These are phyloP conservation scores for Tetracladium setigerum DNA, from an alignment of 495 filamentous ascomycete species.

Conservation along the genomic window DNA sequence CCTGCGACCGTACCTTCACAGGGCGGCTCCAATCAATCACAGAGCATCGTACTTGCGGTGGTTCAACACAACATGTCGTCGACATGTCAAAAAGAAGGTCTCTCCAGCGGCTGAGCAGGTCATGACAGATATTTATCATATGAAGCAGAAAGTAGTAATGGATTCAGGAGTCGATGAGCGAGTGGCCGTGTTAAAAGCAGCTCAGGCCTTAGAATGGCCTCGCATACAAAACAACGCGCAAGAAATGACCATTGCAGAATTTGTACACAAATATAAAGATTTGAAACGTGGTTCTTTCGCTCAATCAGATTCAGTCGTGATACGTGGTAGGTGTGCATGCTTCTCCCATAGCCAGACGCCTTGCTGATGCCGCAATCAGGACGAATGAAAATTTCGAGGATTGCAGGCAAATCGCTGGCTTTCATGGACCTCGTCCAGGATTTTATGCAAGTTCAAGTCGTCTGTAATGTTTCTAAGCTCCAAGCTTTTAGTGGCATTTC, in stretches of 20 bases:
- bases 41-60: constrained; percentile 35
- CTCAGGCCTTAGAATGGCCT: constrained; percentile 43
- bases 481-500: constrained; percentile 27
- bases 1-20: constrained; percentile 44
- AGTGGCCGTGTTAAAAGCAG: constrained; percentile 39
- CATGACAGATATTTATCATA: neutral
- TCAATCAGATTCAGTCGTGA: constrained; percentile 29
- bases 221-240: constrained; percentile 25
- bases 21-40: constrained; percentile 20
- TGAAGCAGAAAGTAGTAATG: neutral
- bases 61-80: constrained; percentile 27
- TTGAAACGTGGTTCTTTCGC: constrained; percentile 18
- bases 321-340: constrained; percentile 28
- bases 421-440: constrained; percentile 77
- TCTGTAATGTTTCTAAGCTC: constrained; percentile 59
- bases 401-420: constrained; percentile 58
- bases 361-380: constrained; percentile 21
- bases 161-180: constrained; percentile 23
- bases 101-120: neutral
- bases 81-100: neutral
- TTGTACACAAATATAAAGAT: constrained; percentile 16
- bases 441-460: constrained; percentile 59
- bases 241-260: constrained; percentile 16
- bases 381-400: constrained; percentile 34
- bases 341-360: neutral